phyloP scores from a whole-genome alignment of 768 basidiomycete genomes.

The Tulasnella sp. region DNA sequence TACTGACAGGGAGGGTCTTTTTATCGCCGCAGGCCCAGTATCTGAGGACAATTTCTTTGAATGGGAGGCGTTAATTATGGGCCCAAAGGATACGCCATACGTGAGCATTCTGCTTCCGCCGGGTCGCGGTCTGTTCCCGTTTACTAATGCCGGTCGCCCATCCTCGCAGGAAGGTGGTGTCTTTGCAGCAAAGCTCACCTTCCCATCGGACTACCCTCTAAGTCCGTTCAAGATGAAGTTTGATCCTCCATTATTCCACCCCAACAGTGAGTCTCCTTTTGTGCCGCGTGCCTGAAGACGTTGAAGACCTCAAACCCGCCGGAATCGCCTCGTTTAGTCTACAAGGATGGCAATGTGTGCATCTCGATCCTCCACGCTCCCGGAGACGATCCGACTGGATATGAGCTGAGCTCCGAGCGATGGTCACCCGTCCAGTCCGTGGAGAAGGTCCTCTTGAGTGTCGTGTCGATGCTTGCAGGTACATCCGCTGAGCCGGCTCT shows the following conservation, averaged over 20 bases:
- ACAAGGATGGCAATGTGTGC: conserved; percentile 93
- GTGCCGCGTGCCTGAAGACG: background rate
- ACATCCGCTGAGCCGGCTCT: background rate
- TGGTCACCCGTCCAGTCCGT: conserved; percentile 99
- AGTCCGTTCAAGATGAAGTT: conserved; percentile 99
- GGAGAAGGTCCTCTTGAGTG: conserved; percentile 92
- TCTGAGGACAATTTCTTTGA: conserved; percentile 90
- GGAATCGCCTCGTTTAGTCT: conserved; percentile 53
- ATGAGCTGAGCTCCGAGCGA: conserved; percentile 90
- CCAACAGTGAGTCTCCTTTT: conserved; percentile 75
- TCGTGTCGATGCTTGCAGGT: conserved; percentile 97
- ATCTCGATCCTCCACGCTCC: conserved; percentile 95
- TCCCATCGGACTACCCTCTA: conserved; percentile 91
- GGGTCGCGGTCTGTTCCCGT: background rate
- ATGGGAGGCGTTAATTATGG: conserved; percentile 80
- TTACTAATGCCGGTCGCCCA: background rate
- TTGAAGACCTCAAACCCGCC: background rate
- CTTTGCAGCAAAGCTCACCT: conserved; percentile 86
- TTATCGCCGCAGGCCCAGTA: conserved; percentile 62
- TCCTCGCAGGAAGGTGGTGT: conserved; percentile 83
- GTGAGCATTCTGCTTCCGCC: conserved; percentile 44
- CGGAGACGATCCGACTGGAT: conserved; percentile 86
- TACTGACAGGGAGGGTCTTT: background rate
- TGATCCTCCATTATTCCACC: conserved; percentile 94
- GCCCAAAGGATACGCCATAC: conserved; percentile 92